Evolutionary conservation across 2,329 filamentous ascomycete species (phyloP).

Genomic region (Elsinoe ampelina): DNA sequence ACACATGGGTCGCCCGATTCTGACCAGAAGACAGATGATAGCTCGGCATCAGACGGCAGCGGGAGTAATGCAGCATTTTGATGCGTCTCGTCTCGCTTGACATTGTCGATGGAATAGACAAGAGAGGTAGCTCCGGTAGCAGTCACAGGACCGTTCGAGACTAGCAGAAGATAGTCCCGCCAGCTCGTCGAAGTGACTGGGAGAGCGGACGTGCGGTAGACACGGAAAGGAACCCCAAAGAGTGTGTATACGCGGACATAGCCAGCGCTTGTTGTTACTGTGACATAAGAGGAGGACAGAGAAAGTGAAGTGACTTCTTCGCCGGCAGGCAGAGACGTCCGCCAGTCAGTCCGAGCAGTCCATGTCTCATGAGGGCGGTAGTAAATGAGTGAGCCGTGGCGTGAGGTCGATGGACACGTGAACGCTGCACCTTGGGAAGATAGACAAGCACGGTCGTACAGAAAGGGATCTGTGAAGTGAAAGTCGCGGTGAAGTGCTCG

Average conservation of each 20-base stretch:
- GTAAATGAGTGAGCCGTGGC: slow-evolving; percentile 72
- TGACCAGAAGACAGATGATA: slow-evolving; percentile 85
- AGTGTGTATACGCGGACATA: slow-evolving; percentile 91
- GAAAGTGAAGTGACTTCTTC: slow-evolving; percentile 83
- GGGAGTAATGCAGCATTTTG: slow-evolving; percentile 91
- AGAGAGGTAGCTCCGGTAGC: slow-evolving; percentile 69
- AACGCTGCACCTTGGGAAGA: slow-evolving; percentile 78
- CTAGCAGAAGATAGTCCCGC: slow-evolving; percentile 91
- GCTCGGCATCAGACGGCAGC: slow-evolving; percentile 60
- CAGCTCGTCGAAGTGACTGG: slow-evolving; percentile 88
- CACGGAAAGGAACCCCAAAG: slow-evolving; percentile 78
- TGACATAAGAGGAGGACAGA: slow-evolving; percentile 81
- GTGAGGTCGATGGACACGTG: slow-evolving; percentile 60
- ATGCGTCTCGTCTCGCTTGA: slow-evolving; percentile 86
- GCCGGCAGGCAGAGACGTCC: slow-evolving; percentile 75
- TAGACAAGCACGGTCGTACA: slow-evolving; percentile 93
- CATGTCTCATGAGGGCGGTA: slow-evolving; percentile 96
- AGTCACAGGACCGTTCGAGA: slow-evolving; percentile 82
- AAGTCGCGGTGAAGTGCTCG: slow-evolving; percentile 86
- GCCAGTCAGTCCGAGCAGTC: slow-evolving; percentile 86
- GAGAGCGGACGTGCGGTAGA: slow-evolving; percentile 84
- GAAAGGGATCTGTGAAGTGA: slow-evolving; percentile 92
- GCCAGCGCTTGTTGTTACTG: slow-evolving; percentile 74
- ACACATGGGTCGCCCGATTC: slow-evolving; percentile 92
- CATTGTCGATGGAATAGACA: slow-evolving; percentile 86